phyloP scores from a whole-genome alignment of 169 alveolate species.

The Plasmodium adleri region DNA sequence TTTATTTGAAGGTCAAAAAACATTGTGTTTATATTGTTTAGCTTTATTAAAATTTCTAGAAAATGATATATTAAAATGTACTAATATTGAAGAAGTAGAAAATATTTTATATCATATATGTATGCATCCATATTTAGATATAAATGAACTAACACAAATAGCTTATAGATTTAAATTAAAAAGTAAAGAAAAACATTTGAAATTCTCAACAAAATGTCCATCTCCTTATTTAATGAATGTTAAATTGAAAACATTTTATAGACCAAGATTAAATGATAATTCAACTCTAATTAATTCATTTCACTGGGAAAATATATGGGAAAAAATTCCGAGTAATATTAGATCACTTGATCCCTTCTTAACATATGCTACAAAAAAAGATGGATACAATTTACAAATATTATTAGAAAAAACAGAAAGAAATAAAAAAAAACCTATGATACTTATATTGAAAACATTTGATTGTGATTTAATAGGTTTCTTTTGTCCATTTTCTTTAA shows the following conservation, averaged over 20 bases:
- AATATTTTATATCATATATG: slow-evolving; percentile 82
- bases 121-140: slow-evolving; percentile 74
- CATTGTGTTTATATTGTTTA: slow-evolving; percentile 82
- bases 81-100: slow-evolving; percentile 80
- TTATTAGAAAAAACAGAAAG: slow-evolving; percentile 55
- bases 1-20: slow-evolving; percentile 84
- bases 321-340: slow-evolving; percentile 72
- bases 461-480: slow-evolving; percentile 63
- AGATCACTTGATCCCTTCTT: slow-evolving; percentile 51
- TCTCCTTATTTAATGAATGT: slow-evolving; percentile 84
- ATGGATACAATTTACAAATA: slow-evolving; percentile 55
- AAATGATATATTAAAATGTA: slow-evolving; percentile 77
- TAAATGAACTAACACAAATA: slow-evolving; percentile 81
- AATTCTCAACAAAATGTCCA: slow-evolving; percentile 69
- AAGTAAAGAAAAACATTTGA: slow-evolving; percentile 77
- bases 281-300: slow-evolving; percentile 78
- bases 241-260: slow-evolving; percentile 81
- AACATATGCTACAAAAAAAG: slow-evolving; percentile 29
- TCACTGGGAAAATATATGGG: slow-evolving; percentile 85
- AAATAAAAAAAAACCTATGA: slow-evolving; percentile 74
- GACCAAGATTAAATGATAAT: slow-evolving; percentile 80
- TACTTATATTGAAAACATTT: slow-evolving; percentile 49
- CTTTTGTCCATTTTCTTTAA: slow-evolving; percentile 70
- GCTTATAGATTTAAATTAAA: slow-evolving; percentile 83
- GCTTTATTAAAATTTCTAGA: slow-evolving; percentile 80